Conservation (phyloP, 352 stramenopile species). For the Globisporangium rhizosaccharum region DNA sequence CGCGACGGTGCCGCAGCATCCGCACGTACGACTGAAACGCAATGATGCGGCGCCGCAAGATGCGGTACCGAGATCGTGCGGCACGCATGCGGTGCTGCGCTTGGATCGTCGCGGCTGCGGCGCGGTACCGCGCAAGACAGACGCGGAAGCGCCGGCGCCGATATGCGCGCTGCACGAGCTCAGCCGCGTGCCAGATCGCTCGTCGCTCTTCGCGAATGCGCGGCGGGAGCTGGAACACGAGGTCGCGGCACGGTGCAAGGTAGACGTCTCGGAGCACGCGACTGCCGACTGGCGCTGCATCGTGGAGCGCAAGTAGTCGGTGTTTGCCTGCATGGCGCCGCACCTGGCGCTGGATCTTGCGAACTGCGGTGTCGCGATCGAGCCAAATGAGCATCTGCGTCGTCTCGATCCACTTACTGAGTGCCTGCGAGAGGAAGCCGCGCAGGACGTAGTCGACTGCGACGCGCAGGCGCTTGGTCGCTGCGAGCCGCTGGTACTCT, state of each 20-base stretch:
- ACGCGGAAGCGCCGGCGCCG: slow-evolving; percentile 47
- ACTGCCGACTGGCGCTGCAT: slow-evolving; percentile 33
- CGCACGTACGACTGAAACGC: slow-evolving; percentile 48
- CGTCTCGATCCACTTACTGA: slow-evolving; percentile 47
- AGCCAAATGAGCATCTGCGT: slow-evolving; percentile 57
- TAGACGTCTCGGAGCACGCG: slow-evolving; percentile 50
- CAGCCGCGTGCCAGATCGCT: slow-evolving; percentile 50
- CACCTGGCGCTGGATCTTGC: slow-evolving; percentile 49
- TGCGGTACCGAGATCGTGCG: slow-evolving; percentile 24
- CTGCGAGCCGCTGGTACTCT: slow-evolving; percentile 55
- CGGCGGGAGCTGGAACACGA: slow-evolving; percentile 39
- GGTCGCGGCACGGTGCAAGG: slow-evolving; percentile 30
- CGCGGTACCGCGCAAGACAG: slow-evolving; percentile 45
- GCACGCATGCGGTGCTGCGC: slow-evolving; percentile 47
- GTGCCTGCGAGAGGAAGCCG: slow-evolving; percentile 55
- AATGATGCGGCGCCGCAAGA: slow-evolving; percentile 34
- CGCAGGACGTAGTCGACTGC: slow-evolving; percentile 66
- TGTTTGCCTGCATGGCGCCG: slow-evolving; percentile 32
- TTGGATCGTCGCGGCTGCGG: slow-evolving; percentile 56
- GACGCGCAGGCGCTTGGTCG: slow-evolving; percentile 50
- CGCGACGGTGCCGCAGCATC: slow-evolving; percentile 36
- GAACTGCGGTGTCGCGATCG: slow-evolving; percentile 39
- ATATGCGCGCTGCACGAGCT: slow-evolving; percentile 51
- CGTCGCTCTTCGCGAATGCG: slow-evolving; percentile 51
- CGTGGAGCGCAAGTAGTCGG: slow-evolving; percentile 39